Evolutionary conservation across 179 eudicot species (phyloP), one percentile per base, ranked within the genome.

Genomic region (Dionaea muscipula): DNA sequence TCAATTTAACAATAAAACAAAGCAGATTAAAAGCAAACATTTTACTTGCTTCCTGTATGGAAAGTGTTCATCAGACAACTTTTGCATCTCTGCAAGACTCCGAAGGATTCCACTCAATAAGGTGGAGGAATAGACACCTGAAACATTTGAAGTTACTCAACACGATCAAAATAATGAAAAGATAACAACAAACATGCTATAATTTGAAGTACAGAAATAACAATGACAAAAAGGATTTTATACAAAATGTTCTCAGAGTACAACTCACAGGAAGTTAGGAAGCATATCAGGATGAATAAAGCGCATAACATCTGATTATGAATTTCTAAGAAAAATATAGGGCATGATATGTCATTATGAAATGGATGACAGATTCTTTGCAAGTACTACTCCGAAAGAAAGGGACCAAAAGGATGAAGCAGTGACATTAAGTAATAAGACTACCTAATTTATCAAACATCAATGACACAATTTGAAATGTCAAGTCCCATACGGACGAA

Each of bases 401-500:
- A 21, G n/a, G 2, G 16, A 24, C 10, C 18, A 2, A 17, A 57
- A n/a, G 9, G 25, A 16, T 26, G 25, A 44, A 24, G 11, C 1
- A 20, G 16, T 31, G 23, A 38, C 40, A 25, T 38, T 9, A n/a
- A 9, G 22, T 19, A 3, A 18, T 33, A n/a, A 17, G 36, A 64
- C 50, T 78, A 88, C 99, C 99, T 74, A 93, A 64, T 78, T 79
- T 93, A 43, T 85, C 85, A 77, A 93, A 93, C 89, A 88, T 65
- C 39, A 79, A 46, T 22, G 93, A 76, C 54, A 79, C 76, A 57
- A 93, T 75, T 65, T 84, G 95, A 76, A 88, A 88, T 3, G 89
- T 70, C 82, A 81, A 53, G 72, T 81, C 95, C 99, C 95, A 88
- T 39, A 78, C 83, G 18, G 72, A 68, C 62, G 72, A 63, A 72